Base-by-base conservation (phyloP, 345 rosid genomes). In the Euphorbia lathyris region DNA sequence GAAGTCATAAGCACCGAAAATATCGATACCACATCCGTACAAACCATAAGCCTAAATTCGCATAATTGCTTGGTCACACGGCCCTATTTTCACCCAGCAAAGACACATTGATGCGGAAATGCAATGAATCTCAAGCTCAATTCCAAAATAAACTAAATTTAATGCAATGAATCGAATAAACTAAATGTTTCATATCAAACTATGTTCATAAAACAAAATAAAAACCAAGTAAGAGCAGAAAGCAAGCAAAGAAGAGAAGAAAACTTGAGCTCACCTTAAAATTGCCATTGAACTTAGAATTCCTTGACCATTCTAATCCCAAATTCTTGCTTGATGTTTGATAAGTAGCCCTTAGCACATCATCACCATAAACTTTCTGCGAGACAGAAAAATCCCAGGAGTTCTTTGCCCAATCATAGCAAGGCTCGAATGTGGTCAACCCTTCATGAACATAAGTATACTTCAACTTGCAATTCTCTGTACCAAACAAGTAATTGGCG, bases 351-450 rank as follows among this genome's bases (percentile, higher is more conserved):
- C 72, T 90, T 30, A 91, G 32, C 62, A 80, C 72, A 56, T 90
- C 97, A 72, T 81, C 89, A n/a, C 73, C 86, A 57, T 81, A 85
- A 38, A 94, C 73, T 66, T 72, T 91, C 47, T 81, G 80, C 0
- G 88, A 87, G 64, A 88, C 83, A 0, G 90, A 80, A 68, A 94
- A 92, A 81, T 90, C 97, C 97, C 99, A 94, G 0, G 92, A 72
- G 59, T 91, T 82, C 77, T 86, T 87, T 0, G 86, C 96, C 69
- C 91, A 71, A 63, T 94, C 97, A 58, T 88, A 94, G 72, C 83
- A 81, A 3, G 90, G 97, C 84, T 91, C 97, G 1, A 94, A 86
- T 0, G 96, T 86, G 58, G 90, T 88, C 30, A 76, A 29, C 64
- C 86, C 89, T 72, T 76, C 67, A 56, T 90, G 99, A 23, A 80